Evolutionary conservation across 768 basidiomycete species (phyloP).

Genomic region (Russula virescens): DNA sequence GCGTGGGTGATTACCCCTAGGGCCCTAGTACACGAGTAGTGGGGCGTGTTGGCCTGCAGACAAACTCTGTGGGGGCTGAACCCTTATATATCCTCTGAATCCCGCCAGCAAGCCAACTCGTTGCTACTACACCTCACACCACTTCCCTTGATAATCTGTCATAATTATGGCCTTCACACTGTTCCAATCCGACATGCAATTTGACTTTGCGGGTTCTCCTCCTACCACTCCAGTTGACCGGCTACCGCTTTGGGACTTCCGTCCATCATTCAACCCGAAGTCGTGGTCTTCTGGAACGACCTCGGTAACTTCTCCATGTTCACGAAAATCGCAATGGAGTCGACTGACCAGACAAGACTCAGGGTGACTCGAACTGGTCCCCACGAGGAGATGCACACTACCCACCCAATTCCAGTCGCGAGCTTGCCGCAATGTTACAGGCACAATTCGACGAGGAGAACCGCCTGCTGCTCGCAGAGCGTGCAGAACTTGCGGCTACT

Average conservation of each 20-base stretch:
- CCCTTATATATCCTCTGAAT: constrained; percentile 1
- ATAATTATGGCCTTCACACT: background rate
- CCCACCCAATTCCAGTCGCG: background rate
- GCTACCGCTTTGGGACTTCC: constrained; percentile 1
- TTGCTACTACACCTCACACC: background rate
- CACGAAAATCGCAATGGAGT: background rate
- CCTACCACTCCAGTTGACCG: background rate
- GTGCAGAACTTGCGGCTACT: constrained; percentile 1
- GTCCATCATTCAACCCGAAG: background rate
- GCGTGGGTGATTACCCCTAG: no score
- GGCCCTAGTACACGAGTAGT: background rate
- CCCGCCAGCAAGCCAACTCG: background rate
- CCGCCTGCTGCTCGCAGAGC: constrained; percentile 5
- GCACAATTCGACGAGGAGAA: constrained; percentile 18
- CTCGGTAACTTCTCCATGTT: background rate
- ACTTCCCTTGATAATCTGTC: background rate
- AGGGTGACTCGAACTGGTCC: background rate
- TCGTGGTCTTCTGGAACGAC: background rate
- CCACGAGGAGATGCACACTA: background rate
- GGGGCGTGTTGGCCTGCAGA: background rate
- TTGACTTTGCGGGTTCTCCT: background rate
- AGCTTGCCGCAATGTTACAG: constrained; percentile 10
- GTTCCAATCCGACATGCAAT: background rate
- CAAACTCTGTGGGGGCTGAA: background rate
- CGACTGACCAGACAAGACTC: background rate